A percentile compares a stretch with the other conserved stretches of the same genome.
Conservation (phyloP, 2,329 filamentous ascomycete species). For the Stagonosporopsis chrysanthemi region DNA sequence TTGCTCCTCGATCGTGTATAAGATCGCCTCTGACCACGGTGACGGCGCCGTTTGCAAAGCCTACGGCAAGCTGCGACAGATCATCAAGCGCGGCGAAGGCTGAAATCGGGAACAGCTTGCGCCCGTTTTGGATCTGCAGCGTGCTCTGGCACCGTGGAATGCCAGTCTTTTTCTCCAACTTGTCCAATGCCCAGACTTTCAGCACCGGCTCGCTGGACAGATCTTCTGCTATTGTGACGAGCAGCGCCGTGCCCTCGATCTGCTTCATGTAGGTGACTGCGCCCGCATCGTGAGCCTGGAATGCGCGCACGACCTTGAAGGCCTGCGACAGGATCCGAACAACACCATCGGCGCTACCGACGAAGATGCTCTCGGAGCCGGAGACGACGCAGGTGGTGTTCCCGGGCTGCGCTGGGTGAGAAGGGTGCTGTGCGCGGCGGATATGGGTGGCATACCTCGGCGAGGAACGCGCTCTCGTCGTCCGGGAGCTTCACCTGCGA, state of each 20-base stretch:
- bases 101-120: constrained; percentile 93
- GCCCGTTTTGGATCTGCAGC: constrained; percentile 84
- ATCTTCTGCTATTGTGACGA: constrained; percentile 89
- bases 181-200: constrained; percentile 98
- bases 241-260: constrained; percentile 82
- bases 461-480: constrained; percentile 77
- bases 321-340: constrained; percentile 86
- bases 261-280: constrained; percentile 92
- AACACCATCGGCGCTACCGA: constrained; percentile 83
- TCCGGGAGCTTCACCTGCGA: constrained; percentile 80
- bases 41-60: constrained; percentile 94
- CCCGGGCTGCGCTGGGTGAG: constrained; percentile 54
- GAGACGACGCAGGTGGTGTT: constrained; percentile 85
- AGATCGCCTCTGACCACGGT: constrained; percentile 93
- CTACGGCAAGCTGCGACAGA: constrained; percentile 89
- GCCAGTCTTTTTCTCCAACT: constrained; percentile 91
- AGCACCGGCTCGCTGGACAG: constrained; percentile 84
- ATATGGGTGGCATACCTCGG: constrained; percentile 69
- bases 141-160: constrained; percentile 87
- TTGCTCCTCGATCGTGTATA: constrained; percentile 92
- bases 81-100: constrained; percentile 89
- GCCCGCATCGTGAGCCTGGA: constrained; percentile 82
- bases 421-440: constrained; percentile 6
- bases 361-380: constrained; percentile 86
- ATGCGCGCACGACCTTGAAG: constrained; percentile 87